Evolutionary conservation across 1,284 basidiomycete species (phyloP), one percentile per base, ranked within the genome.

Genomic region (Puccinia novopanici): DNA sequence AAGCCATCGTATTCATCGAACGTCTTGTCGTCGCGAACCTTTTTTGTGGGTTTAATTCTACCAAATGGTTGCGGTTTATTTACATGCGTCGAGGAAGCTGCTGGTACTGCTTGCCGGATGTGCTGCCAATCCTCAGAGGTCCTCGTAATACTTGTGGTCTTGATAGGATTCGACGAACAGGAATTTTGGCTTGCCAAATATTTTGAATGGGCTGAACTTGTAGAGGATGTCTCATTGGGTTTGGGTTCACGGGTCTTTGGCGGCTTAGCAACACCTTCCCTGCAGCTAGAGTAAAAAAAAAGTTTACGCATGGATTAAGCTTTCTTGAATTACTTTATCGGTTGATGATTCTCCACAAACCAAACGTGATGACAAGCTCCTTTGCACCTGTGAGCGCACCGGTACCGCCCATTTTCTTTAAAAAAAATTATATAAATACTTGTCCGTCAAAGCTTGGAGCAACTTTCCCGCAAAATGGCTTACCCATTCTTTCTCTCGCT

Each of bases 361-460:
- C 79, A 81, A 45, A 27, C 37, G 65, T 81, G 79, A 68, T 67
- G 27, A 59, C 79, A 81, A 10, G 9, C 13, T 22, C 71, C 71
- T 81, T 75, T 75, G 63, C 79, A 81, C 63, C 54, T 81, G 24
- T 81, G 79, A 55, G 59, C 72, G 40, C 79, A 81, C 74, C 75
- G 75, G 37, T 68, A 81, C 55, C 79, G 72, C 24, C 79, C 79
- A 54, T 81, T 81, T 67, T 74, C 79, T 81, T 34, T 15, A 1
- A 74, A 63, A 77, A 65, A n/a, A 55, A 40, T n/a, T 34, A 19
- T 73, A 48, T 52, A 42, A 59, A 13, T 30, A 40, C 17, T 40
- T 50, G 42, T n/a, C 22, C 22, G 0, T 50, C 45, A 45, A 24
- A 45, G 27, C 55, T 71, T 61, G 13, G 52, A 59, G 37, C 6